Conservation (phyloP, 2,329 filamentous ascomycete genomes). For the Aspergillus sp. region DNA sequence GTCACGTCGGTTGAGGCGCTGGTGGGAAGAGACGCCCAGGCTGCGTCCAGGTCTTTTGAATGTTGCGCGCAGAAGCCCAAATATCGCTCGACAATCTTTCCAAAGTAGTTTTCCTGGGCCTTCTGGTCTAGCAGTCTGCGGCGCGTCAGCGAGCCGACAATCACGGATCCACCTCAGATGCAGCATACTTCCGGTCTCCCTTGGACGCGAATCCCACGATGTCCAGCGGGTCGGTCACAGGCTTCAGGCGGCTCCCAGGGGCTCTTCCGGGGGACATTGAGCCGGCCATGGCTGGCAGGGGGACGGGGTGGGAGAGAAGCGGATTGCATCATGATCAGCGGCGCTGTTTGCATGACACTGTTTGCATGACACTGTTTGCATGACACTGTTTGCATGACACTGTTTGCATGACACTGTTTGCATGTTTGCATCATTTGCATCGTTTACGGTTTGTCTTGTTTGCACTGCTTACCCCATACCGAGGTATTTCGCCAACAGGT, state of each 20-base stretch:
- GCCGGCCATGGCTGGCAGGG: slow-evolving; percentile 11
- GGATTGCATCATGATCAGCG: slow-evolving; percentile 2
- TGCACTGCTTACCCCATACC: slow-evolving; percentile 2
- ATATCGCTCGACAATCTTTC: slow-evolving; percentile 78
- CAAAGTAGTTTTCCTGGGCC: slow-evolving; percentile 76
- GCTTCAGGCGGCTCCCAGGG: slow-evolving; percentile 50
- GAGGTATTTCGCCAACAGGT: slow-evolving; percentile 13
- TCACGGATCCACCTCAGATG: no score
- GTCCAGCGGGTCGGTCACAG: slow-evolving; percentile 69
- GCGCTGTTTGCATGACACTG: no score
- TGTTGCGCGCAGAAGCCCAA: slow-evolving; percentile 77
- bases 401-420: slow-evolving; percentile 10
- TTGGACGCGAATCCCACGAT: slow-evolving; percentile 80
- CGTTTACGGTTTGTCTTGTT: slow-evolving; percentile 4
- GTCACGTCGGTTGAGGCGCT: slow-evolving; percentile 31
- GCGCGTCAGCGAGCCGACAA: slow-evolving; percentile 17
- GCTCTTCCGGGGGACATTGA: slow-evolving; percentile 13
- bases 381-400: slow-evolving; percentile 1
- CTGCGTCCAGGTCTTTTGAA: slow-evolving; percentile 61
- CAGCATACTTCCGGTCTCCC: slow-evolving; percentile 71
- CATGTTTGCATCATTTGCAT: slow-evolving; percentile 13
- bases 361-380: slow-evolving; percentile 2
- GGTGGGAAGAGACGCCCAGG: slow-evolving; percentile 57
- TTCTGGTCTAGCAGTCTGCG: slow-evolving; percentile 61
- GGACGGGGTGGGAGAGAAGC: background rate